These are phyloP conservation scores for Musa beccarii DNA, from an alignment of 176 grass and related monocot species.

Conservation along the genomic window DNA sequence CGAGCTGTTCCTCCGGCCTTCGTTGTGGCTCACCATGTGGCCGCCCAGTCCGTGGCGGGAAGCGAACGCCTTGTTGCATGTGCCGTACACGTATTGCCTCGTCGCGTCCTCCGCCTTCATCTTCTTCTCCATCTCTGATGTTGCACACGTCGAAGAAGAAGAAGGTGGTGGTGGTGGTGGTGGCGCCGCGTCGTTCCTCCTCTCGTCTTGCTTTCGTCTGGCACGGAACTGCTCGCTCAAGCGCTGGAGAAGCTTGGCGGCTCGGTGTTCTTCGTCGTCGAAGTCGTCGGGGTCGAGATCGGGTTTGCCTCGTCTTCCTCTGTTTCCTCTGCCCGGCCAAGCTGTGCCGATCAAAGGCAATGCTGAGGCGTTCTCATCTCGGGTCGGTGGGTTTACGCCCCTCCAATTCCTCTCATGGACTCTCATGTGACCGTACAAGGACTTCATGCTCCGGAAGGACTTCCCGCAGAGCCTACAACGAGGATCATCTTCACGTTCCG, in stretches of 20 bases:
- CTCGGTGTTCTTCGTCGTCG: no score
- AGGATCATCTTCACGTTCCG: no score
- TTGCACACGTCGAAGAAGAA: neutral
- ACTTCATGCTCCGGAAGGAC: neutral
- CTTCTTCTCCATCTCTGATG: neutral
- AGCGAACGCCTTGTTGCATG: neutral
- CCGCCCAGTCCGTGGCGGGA: constrained; percentile 9
- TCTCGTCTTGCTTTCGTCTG: no score
- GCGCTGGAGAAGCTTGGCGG: no score
- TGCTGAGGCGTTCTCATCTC: neutral
- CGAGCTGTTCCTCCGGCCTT: neutral
- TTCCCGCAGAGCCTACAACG: neutral
- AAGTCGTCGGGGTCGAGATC: no score
- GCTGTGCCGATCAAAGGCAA: neutral
- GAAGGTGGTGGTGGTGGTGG: neutral
- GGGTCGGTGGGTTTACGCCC: neutral
- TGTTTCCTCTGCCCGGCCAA: neutral
- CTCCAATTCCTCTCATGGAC: neutral
- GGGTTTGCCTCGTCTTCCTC: neutral
- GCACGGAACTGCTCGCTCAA: no score
- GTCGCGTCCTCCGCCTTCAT: neutral
- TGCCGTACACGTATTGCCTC: accelerated
- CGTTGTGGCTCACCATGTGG: neutral
- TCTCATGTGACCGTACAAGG: constrained; percentile 5
- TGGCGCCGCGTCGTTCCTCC: no score